Evolutionary conservation across 2,329 filamentous ascomycete species (phyloP), one percentile per base, ranked within the genome.

Genomic region (Fusarium nodosum): DNA sequence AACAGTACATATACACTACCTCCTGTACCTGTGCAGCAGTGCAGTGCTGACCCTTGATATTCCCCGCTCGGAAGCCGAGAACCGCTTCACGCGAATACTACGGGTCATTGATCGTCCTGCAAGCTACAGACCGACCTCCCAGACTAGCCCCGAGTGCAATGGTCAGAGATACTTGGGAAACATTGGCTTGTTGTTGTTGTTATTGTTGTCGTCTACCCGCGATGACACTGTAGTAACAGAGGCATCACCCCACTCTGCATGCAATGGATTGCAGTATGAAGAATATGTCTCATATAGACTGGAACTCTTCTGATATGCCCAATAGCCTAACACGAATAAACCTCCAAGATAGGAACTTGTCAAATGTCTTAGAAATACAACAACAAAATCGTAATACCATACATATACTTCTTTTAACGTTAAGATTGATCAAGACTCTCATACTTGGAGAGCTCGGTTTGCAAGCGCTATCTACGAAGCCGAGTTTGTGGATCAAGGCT

Each of bases 1-100:
- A 20, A 46, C 7, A 24, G 24, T 51, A 22, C 22, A 22, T 22
- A 8, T 30, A 9, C 11, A 30, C 28, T 8, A 11, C 10, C 28
- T 30, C 28, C 28, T 30, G 28, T 30, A 30, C 28, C 28, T 30
- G 28, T 30, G 10, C 28, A 30, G 28, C 45, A 38, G 38, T 61
- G 24, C 45, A 16, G 44, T 54, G 46, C 57, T 36, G 57, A 63
- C 50, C 60, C 52, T 64, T 46, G 53, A 64, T 47, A 50, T 69
- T 53, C 68, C 69, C 66, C 66, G 57, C 69, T 72, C 72, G 72
- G 72, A 72, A 72, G 63, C 72, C 72, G 72, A 74, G 52, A 48
- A 72, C 66, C 66, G 62, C 62, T 52, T 69, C 48, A 57, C 48
- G 47, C 54, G 45, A 51, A 70, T 36, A 64, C 58, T 51, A 68